phyloP scores from a whole-genome alignment of 768 basidiomycete species.

The Kwoniella sp. region DNA sequence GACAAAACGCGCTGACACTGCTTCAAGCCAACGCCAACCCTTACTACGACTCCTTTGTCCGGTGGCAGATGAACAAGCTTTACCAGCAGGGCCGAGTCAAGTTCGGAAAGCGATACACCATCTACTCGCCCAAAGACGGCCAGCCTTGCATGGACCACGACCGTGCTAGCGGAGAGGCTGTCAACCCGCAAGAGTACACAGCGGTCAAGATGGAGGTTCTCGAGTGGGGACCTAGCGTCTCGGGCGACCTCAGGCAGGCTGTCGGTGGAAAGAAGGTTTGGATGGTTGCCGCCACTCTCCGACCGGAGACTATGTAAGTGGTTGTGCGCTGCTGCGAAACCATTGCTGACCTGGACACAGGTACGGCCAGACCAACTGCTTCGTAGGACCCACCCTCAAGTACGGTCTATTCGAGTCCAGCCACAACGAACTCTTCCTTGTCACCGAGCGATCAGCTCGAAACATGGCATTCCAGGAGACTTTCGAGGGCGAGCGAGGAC shows the following conservation, averaged over 20 bases:
- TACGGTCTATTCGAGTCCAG: constrained; percentile 83
- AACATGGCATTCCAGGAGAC: constrained; percentile 96
- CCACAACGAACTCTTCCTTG: constrained; percentile 70
- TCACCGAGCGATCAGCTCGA: constrained; percentile 83
- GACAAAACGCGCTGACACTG: constrained; percentile 9
- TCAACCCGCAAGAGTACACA: constrained; percentile 94
- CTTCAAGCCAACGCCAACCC: constrained; percentile 73
- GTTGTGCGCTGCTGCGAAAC: not conserved
- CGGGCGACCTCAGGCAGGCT: constrained; percentile 61
- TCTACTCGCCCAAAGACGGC: constrained; percentile 97
- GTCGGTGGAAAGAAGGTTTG: constrained; percentile 75
- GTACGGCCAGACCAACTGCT: constrained; percentile 98
- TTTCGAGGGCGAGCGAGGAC: constrained; percentile 63
- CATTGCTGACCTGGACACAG: constrained; percentile 50
- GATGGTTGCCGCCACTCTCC: constrained; percentile 90
- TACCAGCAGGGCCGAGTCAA: constrained; percentile 85
- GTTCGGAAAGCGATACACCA: constrained; percentile 96
- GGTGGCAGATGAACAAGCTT: constrained; percentile 96
- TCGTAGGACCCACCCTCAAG: constrained; percentile 81
- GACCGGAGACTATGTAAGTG: constrained; percentile 90
- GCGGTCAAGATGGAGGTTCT: constrained; percentile 89
- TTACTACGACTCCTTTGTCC: constrained; percentile 93
- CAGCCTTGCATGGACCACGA: constrained; percentile 99
- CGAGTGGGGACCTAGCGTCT: constrained; percentile 71
- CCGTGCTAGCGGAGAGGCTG: constrained; percentile 85